Percentiles rank a stretch among this genome's conserved stretches.
phyloP scores from a whole-genome alignment of 306 rosid genomes.

The Vicia sativa region DNA sequence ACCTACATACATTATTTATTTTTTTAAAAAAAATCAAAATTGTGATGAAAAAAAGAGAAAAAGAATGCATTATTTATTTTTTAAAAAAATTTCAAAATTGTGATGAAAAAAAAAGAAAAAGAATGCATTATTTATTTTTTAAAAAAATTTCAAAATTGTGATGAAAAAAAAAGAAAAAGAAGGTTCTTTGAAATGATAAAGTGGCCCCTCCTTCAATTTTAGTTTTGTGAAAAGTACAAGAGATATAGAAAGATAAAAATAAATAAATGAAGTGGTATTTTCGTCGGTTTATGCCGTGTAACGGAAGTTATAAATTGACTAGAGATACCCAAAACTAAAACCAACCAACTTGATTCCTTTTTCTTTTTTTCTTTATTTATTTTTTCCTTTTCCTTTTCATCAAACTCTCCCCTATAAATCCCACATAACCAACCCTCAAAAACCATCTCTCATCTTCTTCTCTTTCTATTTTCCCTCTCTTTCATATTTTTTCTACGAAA shows the following conservation, averaged over 20 bases:
- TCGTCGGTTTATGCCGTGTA: conserved; percentile 56
- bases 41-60: too few relatives aligned
- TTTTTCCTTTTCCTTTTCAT: conserved; percentile 3
- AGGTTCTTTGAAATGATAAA: conserved; percentile 17
- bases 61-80: too few relatives aligned
- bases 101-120: too few relatives aligned
- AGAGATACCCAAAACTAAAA: conserved; percentile 24
- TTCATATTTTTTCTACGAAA: background rate
- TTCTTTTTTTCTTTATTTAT: background rate
- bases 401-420: conserved; percentile 37
- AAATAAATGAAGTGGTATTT: conserved; percentile 33
- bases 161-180: background rate
- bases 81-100: too few relatives aligned
- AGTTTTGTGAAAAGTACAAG: conserved; percentile 58
- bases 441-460: conserved; percentile 42
- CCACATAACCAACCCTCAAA: conserved; percentile 38
- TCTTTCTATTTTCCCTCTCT: conserved; percentile 5
- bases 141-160: too few relatives aligned
- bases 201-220: conserved; percentile 41
- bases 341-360: conserved; percentile 21
- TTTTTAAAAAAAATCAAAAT: too few relatives aligned
- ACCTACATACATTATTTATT: too few relatives aligned
- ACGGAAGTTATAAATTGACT: conserved; percentile 57
- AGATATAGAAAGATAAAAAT: background rate
- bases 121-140: too few relatives aligned